Evolutionary conservation across 495 filamentous ascomycete species (phyloP).

Genomic region (Hypoxylon trugodes): DNA sequence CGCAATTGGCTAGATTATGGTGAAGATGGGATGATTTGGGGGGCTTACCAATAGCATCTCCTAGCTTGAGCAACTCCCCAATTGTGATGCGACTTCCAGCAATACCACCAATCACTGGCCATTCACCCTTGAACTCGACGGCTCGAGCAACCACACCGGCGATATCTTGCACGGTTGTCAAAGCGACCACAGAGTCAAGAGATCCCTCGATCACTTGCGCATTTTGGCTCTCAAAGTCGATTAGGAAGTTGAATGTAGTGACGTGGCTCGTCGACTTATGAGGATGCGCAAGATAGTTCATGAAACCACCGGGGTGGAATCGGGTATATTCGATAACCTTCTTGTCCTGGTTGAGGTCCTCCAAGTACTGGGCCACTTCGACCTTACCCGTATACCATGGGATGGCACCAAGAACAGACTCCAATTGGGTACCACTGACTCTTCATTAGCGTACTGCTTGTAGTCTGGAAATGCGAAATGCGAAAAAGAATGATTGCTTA

Average conservation of each 20-base stretch:
- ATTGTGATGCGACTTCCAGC: conserved; percentile 52
- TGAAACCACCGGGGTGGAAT: conserved; percentile 62
- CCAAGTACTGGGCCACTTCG: conserved; percentile 55
- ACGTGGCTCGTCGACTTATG: conserved; percentile 57
- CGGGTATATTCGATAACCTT: conserved; percentile 64
- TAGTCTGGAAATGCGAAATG: background rate
- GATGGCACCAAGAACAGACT: conserved; percentile 30
- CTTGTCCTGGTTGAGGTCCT: conserved; percentile 58
- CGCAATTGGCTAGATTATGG: background rate
- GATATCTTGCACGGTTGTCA: conserved; percentile 59
- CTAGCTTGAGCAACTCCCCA: conserved; percentile 52
- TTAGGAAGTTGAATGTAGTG: conserved; percentile 40
- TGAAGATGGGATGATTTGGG: background rate
- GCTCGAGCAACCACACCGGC: conserved; percentile 57
- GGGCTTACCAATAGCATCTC: conserved; percentile 58
- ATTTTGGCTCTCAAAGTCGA: conserved; percentile 58
- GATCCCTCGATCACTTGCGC: conserved; percentile 54
- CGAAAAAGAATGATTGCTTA: conserved; percentile 12
- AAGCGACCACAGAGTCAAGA: conserved; percentile 49
- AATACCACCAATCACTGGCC: conserved; percentile 63
- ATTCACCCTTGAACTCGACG: conserved; percentile 62
- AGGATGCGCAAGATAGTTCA: conserved; percentile 60
- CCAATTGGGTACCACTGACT: conserved; percentile 6
- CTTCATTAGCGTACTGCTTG: background rate
- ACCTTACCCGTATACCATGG: conserved; percentile 59